Conservation (phyloP, 2,329 filamentous ascomycete genomes). For the Alternaria atra region DNA sequence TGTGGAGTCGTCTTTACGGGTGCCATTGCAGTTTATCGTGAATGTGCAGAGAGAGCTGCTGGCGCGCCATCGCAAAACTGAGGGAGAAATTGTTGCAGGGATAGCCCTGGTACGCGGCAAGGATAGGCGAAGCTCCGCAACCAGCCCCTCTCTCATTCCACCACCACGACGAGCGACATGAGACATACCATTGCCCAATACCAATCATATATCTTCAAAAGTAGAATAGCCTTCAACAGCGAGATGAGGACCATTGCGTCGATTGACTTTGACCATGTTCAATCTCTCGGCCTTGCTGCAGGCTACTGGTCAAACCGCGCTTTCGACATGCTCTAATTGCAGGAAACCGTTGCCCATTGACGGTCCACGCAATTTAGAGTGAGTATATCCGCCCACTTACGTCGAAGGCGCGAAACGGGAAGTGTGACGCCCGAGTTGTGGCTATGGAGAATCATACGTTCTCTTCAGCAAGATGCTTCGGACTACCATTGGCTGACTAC, state of each 20-base stretch:
- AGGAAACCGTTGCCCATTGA: not conserved
- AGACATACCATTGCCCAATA: not conserved
- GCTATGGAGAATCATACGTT: not conserved
- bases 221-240: not conserved
- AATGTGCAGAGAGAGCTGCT: constrained; percentile 23
- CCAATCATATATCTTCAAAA: not conserved
- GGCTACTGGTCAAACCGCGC: not conserved
- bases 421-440: not conserved
- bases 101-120: constrained; percentile 25
- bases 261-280: not conserved
- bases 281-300: not conserved
- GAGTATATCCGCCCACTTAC: not conserved
- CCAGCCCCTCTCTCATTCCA: constrained; percentile 14
- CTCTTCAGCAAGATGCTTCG: not conserved
- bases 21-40: constrained; percentile 37
- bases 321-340: not conserved
- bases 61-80: constrained; percentile 33
- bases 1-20: constrained; percentile 35
- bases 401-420: not conserved
- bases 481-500: constrained; percentile 5
- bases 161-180: not conserved
- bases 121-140: constrained; percentile 27
- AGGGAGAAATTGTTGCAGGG: constrained; percentile 46
- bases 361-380: not conserved
- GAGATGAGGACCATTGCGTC: too few relatives aligned